These are phyloP conservation scores for Bryoglossum gracile DNA, from an alignment of 495 filamentous ascomycete genomes.

Conservation along the genomic window DNA sequence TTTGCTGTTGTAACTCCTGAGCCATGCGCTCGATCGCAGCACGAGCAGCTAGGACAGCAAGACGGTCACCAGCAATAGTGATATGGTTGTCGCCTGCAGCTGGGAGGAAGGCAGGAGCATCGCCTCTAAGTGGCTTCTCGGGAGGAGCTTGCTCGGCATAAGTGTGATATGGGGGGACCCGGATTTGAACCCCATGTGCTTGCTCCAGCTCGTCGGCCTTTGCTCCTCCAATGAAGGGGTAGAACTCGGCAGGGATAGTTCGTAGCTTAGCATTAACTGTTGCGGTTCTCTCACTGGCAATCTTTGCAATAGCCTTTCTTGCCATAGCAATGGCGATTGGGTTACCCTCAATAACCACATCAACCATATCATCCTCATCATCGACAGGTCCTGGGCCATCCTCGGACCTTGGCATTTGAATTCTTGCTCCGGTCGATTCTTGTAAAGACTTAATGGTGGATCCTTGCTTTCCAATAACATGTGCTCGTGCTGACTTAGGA, in stretches of 20 bases:
- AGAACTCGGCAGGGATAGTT: slow-evolving; percentile 83
- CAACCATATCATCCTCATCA: slow-evolving; percentile 75
- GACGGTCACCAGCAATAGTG: slow-evolving; percentile 76
- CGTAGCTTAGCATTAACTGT: slow-evolving; percentile 70
- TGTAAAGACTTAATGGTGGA: slow-evolving; percentile 82
- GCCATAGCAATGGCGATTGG: slow-evolving; percentile 76
- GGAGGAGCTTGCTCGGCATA: slow-evolving; percentile 66
- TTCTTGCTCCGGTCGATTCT: slow-evolving; percentile 74
- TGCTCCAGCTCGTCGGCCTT: slow-evolving; percentile 59
- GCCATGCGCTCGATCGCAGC: slow-evolving; percentile 71
- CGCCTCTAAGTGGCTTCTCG: slow-evolving; percentile 51
- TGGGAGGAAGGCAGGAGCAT: slow-evolving; percentile 59
- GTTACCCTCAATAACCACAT: slow-evolving; percentile 86
- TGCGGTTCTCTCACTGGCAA: slow-evolving; percentile 77
- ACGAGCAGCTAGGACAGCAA: slow-evolving; percentile 70
- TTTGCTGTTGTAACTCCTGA: slow-evolving; percentile 56
- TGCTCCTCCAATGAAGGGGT: slow-evolving; percentile 83
- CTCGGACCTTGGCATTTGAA: slow-evolving; percentile 79
- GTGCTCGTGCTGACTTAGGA: slow-evolving; percentile 69
- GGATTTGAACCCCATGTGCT: slow-evolving; percentile 59
- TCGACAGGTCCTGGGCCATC: slow-evolving; percentile 44
- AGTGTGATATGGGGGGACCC: slow-evolving; percentile 72
- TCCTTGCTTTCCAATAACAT: slow-evolving; percentile 88
- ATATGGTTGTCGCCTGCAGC: slow-evolving; percentile 62
- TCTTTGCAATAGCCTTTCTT: slow-evolving; percentile 69